A percentile compares a stretch with the other conserved stretches of the same genome.
Conservation (phyloP, 768 basidiomycete species). For the Pleurotus cornucopiae region DNA sequence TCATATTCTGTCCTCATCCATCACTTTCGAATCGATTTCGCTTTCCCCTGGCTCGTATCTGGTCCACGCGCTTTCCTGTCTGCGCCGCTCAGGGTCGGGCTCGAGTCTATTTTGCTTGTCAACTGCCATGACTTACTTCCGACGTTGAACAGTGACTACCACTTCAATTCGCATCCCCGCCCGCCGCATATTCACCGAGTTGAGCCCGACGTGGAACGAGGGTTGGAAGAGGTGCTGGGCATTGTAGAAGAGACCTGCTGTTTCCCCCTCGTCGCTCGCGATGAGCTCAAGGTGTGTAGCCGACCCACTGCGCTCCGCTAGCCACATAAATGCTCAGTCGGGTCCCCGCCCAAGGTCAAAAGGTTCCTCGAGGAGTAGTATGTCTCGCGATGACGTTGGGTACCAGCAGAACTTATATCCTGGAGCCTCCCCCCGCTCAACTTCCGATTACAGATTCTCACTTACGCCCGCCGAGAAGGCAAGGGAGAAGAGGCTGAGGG, state of each 20-base stretch:
- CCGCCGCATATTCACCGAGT: neutral
- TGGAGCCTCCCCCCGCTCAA: neutral
- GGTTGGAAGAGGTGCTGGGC: too few species aligned
- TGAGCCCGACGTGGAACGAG: neutral
- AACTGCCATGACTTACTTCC: slow-evolving; percentile 4
- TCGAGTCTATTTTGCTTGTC: slow-evolving; percentile 11
- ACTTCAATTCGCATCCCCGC: neutral
- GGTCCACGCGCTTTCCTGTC: neutral
- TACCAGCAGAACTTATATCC: neutral
- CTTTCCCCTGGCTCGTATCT: neutral
- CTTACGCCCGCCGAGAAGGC: slow-evolving; percentile 38
- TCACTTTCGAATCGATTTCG: neutral
- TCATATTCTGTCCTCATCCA: slow-evolving; percentile 2
- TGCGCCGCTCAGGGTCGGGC: slow-evolving; percentile 15
- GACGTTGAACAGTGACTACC: neutral
- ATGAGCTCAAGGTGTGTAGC: slow-evolving; percentile 8
- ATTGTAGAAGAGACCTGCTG: too few species aligned
- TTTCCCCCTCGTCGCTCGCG: neutral
- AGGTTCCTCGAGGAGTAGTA: slow-evolving; percentile 2
- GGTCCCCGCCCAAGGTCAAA: neutral
- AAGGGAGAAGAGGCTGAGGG: slow-evolving; percentile 47
- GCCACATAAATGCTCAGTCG: neutral
- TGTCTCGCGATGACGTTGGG: slow-evolving; percentile 5
- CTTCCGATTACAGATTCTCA: slow-evolving; percentile 15
- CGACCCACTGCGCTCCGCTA: too few species aligned